Evolutionary conservation across 495 filamentous ascomycete genomes (phyloP).

Genomic region (Penicillium waksmanii): DNA sequence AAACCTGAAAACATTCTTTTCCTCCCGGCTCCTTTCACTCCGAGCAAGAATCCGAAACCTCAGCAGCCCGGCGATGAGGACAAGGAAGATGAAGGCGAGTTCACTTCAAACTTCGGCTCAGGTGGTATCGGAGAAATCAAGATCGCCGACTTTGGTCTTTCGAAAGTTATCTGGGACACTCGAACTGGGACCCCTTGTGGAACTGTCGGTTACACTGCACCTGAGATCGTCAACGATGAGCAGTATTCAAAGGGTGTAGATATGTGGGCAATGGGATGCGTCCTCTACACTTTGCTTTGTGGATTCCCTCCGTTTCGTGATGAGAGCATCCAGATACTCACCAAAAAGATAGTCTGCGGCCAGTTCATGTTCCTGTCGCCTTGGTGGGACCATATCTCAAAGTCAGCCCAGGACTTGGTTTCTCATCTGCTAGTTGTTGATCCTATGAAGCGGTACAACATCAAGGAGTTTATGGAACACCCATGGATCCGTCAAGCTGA

Average conservation of each 20-base stretch:
- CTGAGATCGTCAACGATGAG: slow-evolving; percentile 92
- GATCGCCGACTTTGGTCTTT: slow-evolving; percentile 90
- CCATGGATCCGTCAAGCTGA: slow-evolving; percentile 62
- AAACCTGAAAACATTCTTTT: slow-evolving; percentile 97
- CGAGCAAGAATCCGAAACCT: slow-evolving; percentile 77
- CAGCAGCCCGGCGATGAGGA: slow-evolving; percentile 83
- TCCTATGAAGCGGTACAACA: slow-evolving; percentile 85
- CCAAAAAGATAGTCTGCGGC: slow-evolving; percentile 85
- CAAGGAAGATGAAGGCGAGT: slow-evolving; percentile 79
- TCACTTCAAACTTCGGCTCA: slow-evolving; percentile 74
- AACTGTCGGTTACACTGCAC: slow-evolving; percentile 92
- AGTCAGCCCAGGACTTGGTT: slow-evolving; percentile 82
- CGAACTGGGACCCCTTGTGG: slow-evolving; percentile 93
- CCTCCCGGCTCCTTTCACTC: slow-evolving; percentile 77
- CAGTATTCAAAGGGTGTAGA: slow-evolving; percentile 92
- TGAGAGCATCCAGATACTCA: slow-evolving; percentile 85
- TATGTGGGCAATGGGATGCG: slow-evolving; percentile 94
- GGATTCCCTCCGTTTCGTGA: slow-evolving; percentile 95
- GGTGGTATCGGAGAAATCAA: slow-evolving; percentile 76
- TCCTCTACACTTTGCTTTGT: slow-evolving; percentile 86
- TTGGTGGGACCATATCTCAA: slow-evolving; percentile 94
- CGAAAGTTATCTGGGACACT: slow-evolving; percentile 88
- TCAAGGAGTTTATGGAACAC: slow-evolving; percentile 77
- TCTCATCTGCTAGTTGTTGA: slow-evolving; percentile 67
- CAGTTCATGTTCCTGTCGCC: slow-evolving; percentile 91